Conservation (phyloP, 1,284 basidiomycete species). For the Peniophora sp. region DNA sequence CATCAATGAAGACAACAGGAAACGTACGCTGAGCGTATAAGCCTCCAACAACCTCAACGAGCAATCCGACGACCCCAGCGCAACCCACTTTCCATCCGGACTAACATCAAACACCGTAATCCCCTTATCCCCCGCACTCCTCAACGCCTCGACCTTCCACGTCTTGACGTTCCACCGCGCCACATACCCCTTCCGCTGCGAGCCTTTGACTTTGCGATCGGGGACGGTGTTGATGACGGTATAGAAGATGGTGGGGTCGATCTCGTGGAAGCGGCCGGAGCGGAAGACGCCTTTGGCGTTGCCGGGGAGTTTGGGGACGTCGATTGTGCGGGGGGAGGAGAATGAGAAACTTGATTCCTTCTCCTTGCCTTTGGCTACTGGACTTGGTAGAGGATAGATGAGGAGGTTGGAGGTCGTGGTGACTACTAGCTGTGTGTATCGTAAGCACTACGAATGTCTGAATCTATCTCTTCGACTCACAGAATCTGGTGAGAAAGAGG, state of each 20-base stretch:
- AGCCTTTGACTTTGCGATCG: slow-evolving; percentile 38
- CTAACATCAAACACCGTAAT: slow-evolving; percentile 85
- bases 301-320: slow-evolving; percentile 44
- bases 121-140: slow-evolving; percentile 69
- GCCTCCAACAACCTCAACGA: slow-evolving; percentile 84
- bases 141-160: slow-evolving; percentile 45
- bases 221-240: slow-evolving; percentile 70
- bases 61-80: slow-evolving; percentile 84
- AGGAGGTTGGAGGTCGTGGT: slow-evolving; percentile 55
- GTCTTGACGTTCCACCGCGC: slow-evolving; percentile 57
- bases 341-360: slow-evolving; percentile 39
- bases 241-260: slow-evolving; percentile 48
- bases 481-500: slow-evolving; percentile 48
- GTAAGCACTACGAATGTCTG: slow-evolving; percentile 5
- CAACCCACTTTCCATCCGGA: slow-evolving; percentile 73
- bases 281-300: slow-evolving; percentile 61
- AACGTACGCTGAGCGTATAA: slow-evolving; percentile 54
- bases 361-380: slow-evolving; percentile 29
- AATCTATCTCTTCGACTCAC: slow-evolving; percentile 24
- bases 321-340: slow-evolving; percentile 41
- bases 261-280: slow-evolving; percentile 49
- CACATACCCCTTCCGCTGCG: slow-evolving; percentile 51
- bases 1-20: not conserved
- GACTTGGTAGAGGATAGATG: slow-evolving; percentile 43
- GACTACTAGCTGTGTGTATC: slow-evolving; percentile 46